A percentile compares a stretch with the other conserved stretches of the same genome.
These are phyloP conservation scores for Xylaria intraflava DNA, from an alignment of 495 filamentous ascomycete genomes.

Conservation along the genomic window DNA sequence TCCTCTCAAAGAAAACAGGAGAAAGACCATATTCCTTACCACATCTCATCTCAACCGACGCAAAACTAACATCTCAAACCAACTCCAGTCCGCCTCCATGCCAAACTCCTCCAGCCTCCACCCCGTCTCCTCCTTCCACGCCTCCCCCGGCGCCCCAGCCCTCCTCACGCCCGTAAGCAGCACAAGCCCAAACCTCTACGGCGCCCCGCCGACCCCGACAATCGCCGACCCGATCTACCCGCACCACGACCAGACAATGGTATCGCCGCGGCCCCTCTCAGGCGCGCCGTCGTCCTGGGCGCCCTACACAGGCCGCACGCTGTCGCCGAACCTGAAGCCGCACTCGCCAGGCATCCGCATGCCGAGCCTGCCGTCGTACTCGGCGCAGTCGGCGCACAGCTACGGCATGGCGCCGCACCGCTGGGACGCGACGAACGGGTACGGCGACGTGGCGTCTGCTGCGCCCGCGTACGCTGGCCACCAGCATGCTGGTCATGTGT, in stretches of 20 bases:
- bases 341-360: conserved; percentile 31
- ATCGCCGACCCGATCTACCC: conserved; percentile 25
- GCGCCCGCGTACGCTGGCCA: conserved; percentile 31
- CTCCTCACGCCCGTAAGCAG: conserved; percentile 30
- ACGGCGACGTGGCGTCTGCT: conserved; percentile 36
- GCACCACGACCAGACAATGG: conserved; percentile 38
- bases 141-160: conserved; percentile 5
- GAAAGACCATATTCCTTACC: not conserved
- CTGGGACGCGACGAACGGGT: conserved; percentile 27
- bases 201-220: conserved; percentile 33
- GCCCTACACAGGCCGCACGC: conserved; percentile 28
- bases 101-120: conserved; percentile 25
- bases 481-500: conserved; percentile 33
- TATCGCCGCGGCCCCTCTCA: conserved; percentile 36
- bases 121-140: conserved; percentile 13
- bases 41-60: not conserved
- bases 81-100: conserved; percentile 21
- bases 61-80: conserved; percentile 3
- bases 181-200: conserved; percentile 31
- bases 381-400: conserved; percentile 19
- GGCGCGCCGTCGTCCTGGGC: conserved; percentile 32
- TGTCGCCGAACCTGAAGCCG: conserved; percentile 37
- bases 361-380: conserved; percentile 24
- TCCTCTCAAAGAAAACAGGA: too few species aligned
- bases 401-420: conserved; percentile 21